Percentiles rank a stretch among this genome's conserved stretches.
phyloP scores from a whole-genome alignment of 2,329 filamentous ascomycete genomes.

The Emergomyces africanus region DNA sequence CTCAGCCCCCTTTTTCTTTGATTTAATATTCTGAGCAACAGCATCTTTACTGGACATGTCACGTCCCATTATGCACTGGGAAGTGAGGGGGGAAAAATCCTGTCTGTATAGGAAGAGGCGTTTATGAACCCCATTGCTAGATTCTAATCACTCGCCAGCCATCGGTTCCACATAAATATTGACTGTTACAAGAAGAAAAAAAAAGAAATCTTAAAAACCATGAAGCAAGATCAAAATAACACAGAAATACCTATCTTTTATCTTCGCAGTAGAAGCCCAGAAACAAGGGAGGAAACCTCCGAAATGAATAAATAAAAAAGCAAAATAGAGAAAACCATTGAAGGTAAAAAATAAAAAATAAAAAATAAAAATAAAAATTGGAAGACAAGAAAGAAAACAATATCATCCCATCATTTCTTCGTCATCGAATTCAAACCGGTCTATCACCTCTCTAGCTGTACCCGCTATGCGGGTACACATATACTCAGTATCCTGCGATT shows the following conservation, averaged over 20 bases:
- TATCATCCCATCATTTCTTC: background rate
- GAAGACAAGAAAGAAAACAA: background rate
- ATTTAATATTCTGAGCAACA: background rate
- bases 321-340: background rate
- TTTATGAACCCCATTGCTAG: too few relatives aligned
- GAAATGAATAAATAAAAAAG: too few relatives aligned
- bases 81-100: background rate
- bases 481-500: constrained; percentile 9
- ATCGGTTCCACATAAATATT: too few relatives aligned
- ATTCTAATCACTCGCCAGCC: too few relatives aligned
- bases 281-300: background rate
- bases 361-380: too few relatives aligned
- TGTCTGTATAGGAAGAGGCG: too few relatives aligned
- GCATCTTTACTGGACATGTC: too few relatives aligned
- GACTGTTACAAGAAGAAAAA: too few relatives aligned
- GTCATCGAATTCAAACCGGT: constrained; percentile 11
- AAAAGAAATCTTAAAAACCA: too few relatives aligned
- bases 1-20: background rate
- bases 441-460: constrained; percentile 14
- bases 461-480: constrained; percentile 17
- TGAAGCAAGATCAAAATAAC: background rate
- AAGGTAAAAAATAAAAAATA: background rate
- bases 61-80: background rate
- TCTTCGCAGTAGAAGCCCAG: background rate
- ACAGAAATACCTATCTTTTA: background rate